Percentiles rank a stretch among this genome's conserved stretches.
Evolutionary conservation across 2,329 filamentous ascomycete species (phyloP).

Genomic region (Fusarium cicatricum): DNA sequence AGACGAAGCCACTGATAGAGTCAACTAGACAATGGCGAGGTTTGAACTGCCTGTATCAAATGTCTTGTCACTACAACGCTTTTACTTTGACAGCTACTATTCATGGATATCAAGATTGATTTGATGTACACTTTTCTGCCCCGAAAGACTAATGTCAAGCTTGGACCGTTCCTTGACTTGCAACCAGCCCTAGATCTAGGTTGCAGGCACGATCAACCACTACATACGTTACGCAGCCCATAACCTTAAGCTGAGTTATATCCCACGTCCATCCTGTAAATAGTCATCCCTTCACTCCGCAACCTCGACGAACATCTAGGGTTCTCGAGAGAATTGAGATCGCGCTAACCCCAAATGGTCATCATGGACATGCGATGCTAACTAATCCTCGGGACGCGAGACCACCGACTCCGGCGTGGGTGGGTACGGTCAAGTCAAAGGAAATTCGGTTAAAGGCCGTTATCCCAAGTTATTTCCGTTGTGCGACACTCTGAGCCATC

Average conservation of each 20-base stretch:
- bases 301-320: conserved; percentile 23
- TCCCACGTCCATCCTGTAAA: neutral
- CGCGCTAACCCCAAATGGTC: conserved; percentile 24
- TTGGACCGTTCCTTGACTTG: too few species aligned
- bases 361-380: conserved; percentile 4
- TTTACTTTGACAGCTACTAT: too few species aligned
- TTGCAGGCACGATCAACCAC: too few species aligned
- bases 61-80: too few species aligned
- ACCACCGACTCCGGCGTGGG: conserved; percentile 16
- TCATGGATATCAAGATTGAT: too few species aligned
- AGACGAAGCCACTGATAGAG: too few species aligned
- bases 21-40: too few species aligned
- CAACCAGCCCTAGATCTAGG: too few species aligned
- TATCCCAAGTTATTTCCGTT: neutral
- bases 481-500: neutral
- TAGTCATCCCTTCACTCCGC: conserved; percentile 1
- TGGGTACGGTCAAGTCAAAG: conserved; percentile 23
- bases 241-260: neutral
- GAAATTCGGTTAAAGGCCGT: conserved; percentile 6
- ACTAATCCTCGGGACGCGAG: conserved; percentile 24
- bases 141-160: too few species aligned
- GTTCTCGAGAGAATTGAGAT: conserved; percentile 7
- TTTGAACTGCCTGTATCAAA: too few species aligned
- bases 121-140: too few species aligned
- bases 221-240: neutral